Evolutionary conservation across 2,329 filamentous ascomycete genomes (phyloP).

Genomic region (Fusarium sp.): DNA sequence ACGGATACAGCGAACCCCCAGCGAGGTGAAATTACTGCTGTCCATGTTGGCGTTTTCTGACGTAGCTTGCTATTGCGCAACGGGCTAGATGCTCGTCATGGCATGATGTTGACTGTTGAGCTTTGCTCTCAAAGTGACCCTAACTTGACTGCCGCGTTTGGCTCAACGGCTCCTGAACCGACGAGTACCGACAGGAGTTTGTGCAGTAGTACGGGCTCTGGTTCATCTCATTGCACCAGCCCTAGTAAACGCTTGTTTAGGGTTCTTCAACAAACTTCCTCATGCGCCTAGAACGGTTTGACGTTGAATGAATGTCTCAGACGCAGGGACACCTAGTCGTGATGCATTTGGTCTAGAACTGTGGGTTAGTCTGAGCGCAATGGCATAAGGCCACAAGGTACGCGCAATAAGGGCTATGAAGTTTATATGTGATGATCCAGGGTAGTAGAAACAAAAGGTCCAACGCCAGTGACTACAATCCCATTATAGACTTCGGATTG

Average conservation of each 20-base stretch:
- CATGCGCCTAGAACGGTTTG: slow-evolving; percentile 21
- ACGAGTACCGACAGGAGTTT: slow-evolving; percentile 37
- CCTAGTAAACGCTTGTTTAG: slow-evolving; percentile 23
- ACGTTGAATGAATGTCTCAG: slow-evolving; percentile 17
- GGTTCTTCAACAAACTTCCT: slow-evolving; percentile 26
- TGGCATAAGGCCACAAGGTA: slow-evolving; percentile 17
- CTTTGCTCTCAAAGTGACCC: slow-evolving; percentile 28
- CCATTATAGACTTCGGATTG: slow-evolving; percentile 16
- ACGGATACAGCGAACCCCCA: slow-evolving; percentile 21
- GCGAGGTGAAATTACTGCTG: slow-evolving; percentile 30
- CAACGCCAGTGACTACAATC: neutral
- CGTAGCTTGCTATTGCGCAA: slow-evolving; percentile 9
- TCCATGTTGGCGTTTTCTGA: slow-evolving; percentile 21
- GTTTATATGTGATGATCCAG: slow-evolving; percentile 17
- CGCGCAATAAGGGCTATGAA: slow-evolving; percentile 23
- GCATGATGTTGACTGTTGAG: slow-evolving; percentile 45
- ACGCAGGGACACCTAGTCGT: slow-evolving; percentile 21
- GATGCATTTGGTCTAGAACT: slow-evolving; percentile 1
- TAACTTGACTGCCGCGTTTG: slow-evolving; percentile 33
- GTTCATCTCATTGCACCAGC: slow-evolving; percentile 23
- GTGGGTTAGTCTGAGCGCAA: slow-evolving; percentile 10
- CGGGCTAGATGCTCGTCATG: slow-evolving; percentile 32
- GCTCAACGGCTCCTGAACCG: slow-evolving; percentile 14
- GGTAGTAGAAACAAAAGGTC: slow-evolving; percentile 31
- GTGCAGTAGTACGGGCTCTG: slow-evolving; percentile 11